phyloP scores from a whole-genome alignment of 1,284 basidiomycete genomes.

The Cerioporus squamosus region DNA sequence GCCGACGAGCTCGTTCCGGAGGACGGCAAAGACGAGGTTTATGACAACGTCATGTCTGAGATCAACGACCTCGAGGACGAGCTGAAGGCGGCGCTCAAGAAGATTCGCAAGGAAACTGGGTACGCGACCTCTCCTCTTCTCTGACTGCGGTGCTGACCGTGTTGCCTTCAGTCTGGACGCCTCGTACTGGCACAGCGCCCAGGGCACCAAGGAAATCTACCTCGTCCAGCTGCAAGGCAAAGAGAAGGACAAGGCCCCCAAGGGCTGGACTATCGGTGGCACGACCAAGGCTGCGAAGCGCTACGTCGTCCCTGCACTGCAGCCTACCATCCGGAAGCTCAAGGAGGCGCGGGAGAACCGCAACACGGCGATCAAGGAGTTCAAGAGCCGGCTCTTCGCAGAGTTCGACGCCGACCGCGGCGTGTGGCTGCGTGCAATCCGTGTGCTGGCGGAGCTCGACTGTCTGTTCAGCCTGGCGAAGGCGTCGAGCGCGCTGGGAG shows the following conservation, averaged over 20 bases:
- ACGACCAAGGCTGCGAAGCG: slow-evolving; percentile 82
- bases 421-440: slow-evolving; percentile 78
- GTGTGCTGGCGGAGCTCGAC: slow-evolving; percentile 87
- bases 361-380: slow-evolving; percentile 77
- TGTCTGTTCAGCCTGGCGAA: slow-evolving; percentile 94
- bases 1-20: slow-evolving; percentile 74
- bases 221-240: slow-evolving; percentile 72
- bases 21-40: slow-evolving; percentile 83
- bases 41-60: slow-evolving; percentile 77
- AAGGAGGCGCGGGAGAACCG: slow-evolving; percentile 94
- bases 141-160: not conserved
- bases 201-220: slow-evolving; percentile 90
- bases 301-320: slow-evolving; percentile 78
- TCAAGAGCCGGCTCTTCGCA: slow-evolving; percentile 78
- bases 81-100: slow-evolving; percentile 69
- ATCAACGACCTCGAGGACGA: slow-evolving; percentile 71
- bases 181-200: slow-evolving; percentile 83
- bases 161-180: slow-evolving; percentile 50
- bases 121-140: slow-evolving; percentile 29
- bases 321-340: slow-evolving; percentile 72
- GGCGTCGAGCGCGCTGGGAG: slow-evolving; percentile 87
- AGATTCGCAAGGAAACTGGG: slow-evolving; percentile 64
- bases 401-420: slow-evolving; percentile 89
- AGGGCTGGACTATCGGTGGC: slow-evolving; percentile 84
- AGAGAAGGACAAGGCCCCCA: slow-evolving; percentile 67